phyloP scores from a whole-genome alignment of 1,284 basidiomycete species.

The Ceraceosorus bombacis region DNA sequence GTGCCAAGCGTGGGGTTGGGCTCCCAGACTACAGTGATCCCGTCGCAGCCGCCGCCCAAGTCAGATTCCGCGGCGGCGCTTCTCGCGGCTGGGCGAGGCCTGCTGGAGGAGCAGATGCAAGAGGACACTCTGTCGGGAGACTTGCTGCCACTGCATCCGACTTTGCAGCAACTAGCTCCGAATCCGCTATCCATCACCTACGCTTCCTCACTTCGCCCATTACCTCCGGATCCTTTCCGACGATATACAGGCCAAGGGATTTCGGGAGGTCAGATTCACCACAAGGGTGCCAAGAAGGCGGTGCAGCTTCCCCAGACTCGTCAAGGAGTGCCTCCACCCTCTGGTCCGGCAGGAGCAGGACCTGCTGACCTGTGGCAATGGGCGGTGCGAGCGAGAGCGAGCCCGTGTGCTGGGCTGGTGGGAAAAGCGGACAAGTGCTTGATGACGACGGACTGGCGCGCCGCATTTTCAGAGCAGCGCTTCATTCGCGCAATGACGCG shows the following conservation, averaged over 20 bases:
- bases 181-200: conserved; percentile 46
- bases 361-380: conserved; percentile 40
- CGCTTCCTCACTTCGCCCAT: conserved; percentile 42
- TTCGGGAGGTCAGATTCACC: conserved; percentile 41
- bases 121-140: neutral
- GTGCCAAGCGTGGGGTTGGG: neutral
- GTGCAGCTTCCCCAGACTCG: conserved; percentile 1
- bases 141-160: conserved; percentile 29
- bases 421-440: conserved; percentile 47
- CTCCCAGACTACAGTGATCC: neutral
- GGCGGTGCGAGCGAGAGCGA: conserved; percentile 40
- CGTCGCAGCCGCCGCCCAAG: neutral
- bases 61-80: neutral
- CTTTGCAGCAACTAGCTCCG: conserved; percentile 36
- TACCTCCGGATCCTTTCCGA: conserved; percentile 42
- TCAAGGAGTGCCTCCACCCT: conserved; percentile 12
- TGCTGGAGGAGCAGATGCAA: neutral
- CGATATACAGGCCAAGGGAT: conserved; percentile 40
- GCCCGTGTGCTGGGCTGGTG: conserved; percentile 41
- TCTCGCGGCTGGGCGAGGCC: neutral
- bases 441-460: conserved; percentile 45
- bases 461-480: conserved; percentile 44
- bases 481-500: conserved; percentile 68
- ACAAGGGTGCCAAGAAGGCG: conserved; percentile 30
- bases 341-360: conserved; percentile 33